Conservation (phyloP, 1,139 yeast species). For the Magnusiomyces ingens region DNA sequence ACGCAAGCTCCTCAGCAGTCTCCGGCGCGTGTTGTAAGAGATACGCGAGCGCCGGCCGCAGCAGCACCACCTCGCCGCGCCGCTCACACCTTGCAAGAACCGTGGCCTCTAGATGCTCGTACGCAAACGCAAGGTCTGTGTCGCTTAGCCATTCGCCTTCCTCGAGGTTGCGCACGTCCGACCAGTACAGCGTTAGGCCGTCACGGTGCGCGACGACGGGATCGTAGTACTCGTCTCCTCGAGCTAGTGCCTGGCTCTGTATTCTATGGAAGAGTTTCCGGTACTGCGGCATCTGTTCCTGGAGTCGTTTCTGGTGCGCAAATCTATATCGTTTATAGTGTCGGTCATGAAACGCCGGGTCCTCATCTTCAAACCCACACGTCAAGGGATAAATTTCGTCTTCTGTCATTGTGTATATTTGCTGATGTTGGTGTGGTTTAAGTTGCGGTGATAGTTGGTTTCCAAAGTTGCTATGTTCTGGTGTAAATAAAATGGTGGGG, state of each 20-base stretch:
- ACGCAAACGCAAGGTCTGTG: slow-evolving; percentile 57
- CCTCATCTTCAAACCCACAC: slow-evolving; percentile 22
- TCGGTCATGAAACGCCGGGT: neutral
- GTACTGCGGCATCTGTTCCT: neutral
- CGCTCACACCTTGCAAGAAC: slow-evolving; percentile 9
- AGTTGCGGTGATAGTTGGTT: neutral
- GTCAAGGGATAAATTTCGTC: slow-evolving; percentile 9
- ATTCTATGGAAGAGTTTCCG: neutral
- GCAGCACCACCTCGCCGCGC: slow-evolving; percentile 26
- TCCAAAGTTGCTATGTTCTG: neutral
- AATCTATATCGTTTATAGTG: slow-evolving; percentile 2
- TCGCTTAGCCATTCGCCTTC: slow-evolving; percentile 71
- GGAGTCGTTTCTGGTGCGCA: slow-evolving; percentile 6
- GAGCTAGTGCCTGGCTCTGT: neutral
- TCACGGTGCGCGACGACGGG: slow-evolving; percentile 27
- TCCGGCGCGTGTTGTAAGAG: slow-evolving; percentile 30
- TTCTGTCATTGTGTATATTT: neutral
- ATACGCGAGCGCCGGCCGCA: slow-evolving; percentile 39
- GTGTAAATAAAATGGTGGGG: no score
- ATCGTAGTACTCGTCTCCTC: neutral
- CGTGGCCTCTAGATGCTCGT: slow-evolving; percentile 47
- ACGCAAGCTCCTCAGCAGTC: slow-evolving; percentile 29
- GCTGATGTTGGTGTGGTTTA: neutral
- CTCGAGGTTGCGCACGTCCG: slow-evolving; percentile 41
- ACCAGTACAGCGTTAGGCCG: slow-evolving; percentile 41